These are phyloP conservation scores for thale cress (Arabidopsis thaliana) DNA, from an alignment of 345 rosid species.

Conservation along the genomic window TAIR10.1 NC_003070.9:9108001-9108500, in stretches of 20 bases:
- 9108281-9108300: constrained; percentile 71
- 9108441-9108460: constrained; percentile 54
- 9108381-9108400: constrained; percentile 61
- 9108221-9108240: constrained; percentile 70
- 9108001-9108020: background rate
- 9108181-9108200: constrained; percentile 87
- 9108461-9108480: constrained; percentile 83
- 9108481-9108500: constrained; percentile 73
- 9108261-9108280: constrained; percentile 82
- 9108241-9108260: constrained; percentile 65
- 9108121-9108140: background rate
- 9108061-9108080: background rate
- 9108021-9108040: background rate
- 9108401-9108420: constrained; percentile 84
- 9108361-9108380: constrained; percentile 58
- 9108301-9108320: constrained; percentile 10
- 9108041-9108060: constrained; percentile 10
- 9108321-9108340: constrained; percentile 5
- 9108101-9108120: constrained; percentile 7
- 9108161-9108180: constrained; percentile 9
- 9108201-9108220: constrained; percentile 92
- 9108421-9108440: constrained; percentile 86
- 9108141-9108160: background rate
- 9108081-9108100: background rate
- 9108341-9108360: constrained; percentile 9